A percentile compares a stretch with the other conserved stretches of the same genome.
phyloP scores from a whole-genome alignment of 495 filamentous ascomycete species.

The Penicillium bovifimosum region DNA sequence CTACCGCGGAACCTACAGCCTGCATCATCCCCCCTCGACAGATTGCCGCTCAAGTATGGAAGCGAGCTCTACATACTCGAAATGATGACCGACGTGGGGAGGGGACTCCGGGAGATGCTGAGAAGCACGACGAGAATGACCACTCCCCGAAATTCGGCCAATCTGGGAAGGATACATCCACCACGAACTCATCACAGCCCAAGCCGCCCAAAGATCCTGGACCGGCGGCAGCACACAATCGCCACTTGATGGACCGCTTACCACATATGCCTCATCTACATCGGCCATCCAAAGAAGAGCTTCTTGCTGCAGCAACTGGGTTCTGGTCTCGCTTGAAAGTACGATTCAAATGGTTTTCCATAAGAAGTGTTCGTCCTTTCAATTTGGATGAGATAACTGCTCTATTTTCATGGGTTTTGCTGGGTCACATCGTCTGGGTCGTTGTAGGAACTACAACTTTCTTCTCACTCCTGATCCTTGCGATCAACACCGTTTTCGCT shows the following conservation, averaged over 20 bases:
- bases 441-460: constrained; percentile 95
- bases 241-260: constrained; percentile 58
- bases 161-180: constrained; percentile 4
- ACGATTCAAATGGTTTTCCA: constrained; percentile 96
- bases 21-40: constrained; percentile 32
- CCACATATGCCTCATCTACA: constrained; percentile 67
- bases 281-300: constrained; percentile 87
- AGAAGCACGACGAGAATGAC: constrained; percentile 11
- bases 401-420: constrained; percentile 89
- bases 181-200: background rate
- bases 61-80: constrained; percentile 34
- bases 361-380: constrained; percentile 90
- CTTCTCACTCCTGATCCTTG: constrained; percentile 81
- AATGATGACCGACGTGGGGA: constrained; percentile 15
- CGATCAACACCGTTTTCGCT: constrained; percentile 93
- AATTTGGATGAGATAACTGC: constrained; percentile 93
- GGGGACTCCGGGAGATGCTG: constrained; percentile 4
- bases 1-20: constrained; percentile 32
- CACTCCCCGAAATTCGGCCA: constrained; percentile 7
- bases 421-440: constrained; percentile 92
- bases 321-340: constrained; percentile 90
- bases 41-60: constrained; percentile 27
- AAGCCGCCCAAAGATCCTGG: constrained; percentile 9
- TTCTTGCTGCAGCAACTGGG: constrained; percentile 83
- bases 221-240: constrained; percentile 21